phyloP scores from a whole-genome alignment of 2,329 filamentous ascomycete genomes.

The Phialemonium atrogriseum region DNA sequence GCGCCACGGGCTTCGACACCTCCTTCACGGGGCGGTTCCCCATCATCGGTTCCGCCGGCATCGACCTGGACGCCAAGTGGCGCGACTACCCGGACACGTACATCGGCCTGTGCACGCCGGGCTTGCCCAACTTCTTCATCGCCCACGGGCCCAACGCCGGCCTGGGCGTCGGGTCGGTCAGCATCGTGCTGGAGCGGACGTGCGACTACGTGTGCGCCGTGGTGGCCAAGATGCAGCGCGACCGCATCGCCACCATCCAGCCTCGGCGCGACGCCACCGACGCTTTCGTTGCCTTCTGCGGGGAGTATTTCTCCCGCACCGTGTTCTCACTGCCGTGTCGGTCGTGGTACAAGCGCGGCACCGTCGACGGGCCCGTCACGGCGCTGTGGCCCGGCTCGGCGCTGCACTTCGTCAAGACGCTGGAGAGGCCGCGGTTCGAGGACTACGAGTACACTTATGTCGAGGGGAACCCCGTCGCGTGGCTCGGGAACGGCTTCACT shows the following conservation, averaged over 20 bases:
- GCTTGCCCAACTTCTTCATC: conserved; percentile 56
- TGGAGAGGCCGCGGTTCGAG: conserved; percentile 38
- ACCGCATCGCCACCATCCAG: conserved; percentile 54
- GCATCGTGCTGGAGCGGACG: conserved; percentile 56
- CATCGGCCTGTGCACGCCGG: conserved; percentile 51
- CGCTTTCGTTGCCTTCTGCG: conserved; percentile 50
- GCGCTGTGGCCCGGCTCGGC: conserved; percentile 62
- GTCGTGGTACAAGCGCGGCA: conserved; percentile 61
- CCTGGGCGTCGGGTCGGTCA: conserved; percentile 54
- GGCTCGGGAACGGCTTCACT: conserved; percentile 4
- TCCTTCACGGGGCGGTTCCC: conserved; percentile 49
- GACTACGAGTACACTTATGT: conserved; percentile 40
- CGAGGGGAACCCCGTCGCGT: conserved; percentile 8
- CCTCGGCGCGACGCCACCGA: conserved; percentile 50
- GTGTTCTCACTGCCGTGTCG: conserved; percentile 53
- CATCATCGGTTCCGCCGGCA: conserved; percentile 39
- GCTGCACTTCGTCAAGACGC: conserved; percentile 40
- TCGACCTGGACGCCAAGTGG: conserved; percentile 48
- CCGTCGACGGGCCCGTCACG: conserved; percentile 51
- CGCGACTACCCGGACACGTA: conserved; percentile 53
- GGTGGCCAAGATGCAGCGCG: conserved; percentile 53
- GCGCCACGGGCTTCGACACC: conserved; percentile 55
- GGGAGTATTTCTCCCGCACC: conserved; percentile 42
- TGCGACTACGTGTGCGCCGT: conserved; percentile 56
- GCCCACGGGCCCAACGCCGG: conserved; percentile 49